Evolutionary conservation across 1,139 yeast genomes (phyloP), one percentile per base, ranked within the genome.

Genomic region (Scheffersomyces insectosa): DNA sequence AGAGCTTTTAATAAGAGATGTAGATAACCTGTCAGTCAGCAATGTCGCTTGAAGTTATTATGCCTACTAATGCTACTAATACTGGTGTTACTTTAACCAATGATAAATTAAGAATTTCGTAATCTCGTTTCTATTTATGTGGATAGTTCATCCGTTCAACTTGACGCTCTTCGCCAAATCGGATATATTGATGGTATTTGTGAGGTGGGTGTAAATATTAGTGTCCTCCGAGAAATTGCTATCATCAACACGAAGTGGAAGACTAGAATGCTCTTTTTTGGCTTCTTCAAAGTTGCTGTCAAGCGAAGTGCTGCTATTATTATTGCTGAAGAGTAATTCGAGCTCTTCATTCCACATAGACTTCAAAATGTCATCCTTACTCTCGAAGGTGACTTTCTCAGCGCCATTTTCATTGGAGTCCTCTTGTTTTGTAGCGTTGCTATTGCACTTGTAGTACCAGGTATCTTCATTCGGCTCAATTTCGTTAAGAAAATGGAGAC

Each of bases 401-500:
- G 25, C 8, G 25, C 25, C 25, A 20, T 20, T 20, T 20, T 20
- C 25, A 20, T 20, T 7, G n/a, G 23, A 10, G n/a, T 14, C n/a
- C 11, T 31, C 23, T 6, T 31, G 23, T 4, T 14, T n/a, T n/a
- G 20, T 11, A 31, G n/a, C 20, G 10, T 15, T 9, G 23, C 11
- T 14, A 14, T 31, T 31, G 23, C 34, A 31, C n/a, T n/a, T 15
- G 12, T 31, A 20, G 13, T 31, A 31, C 34, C 34, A 31, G 20
- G 23, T 31, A n/a, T 15, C 15, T 14, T 11, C 14, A 6, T 20
- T 27, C n/a, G 28, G 28, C 28, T 9, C 27, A 28, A 14, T 20
- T 10, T 15, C 34, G n/a, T 36, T 27, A 13, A 37, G 28, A 8
- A 25, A 23, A 37, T 44, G 37, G 38, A 40, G 38, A 3, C 51